Evolutionary conservation across 257 asterid species (phyloP).

Genomic region (Galeopsis tetrahit): DNA sequence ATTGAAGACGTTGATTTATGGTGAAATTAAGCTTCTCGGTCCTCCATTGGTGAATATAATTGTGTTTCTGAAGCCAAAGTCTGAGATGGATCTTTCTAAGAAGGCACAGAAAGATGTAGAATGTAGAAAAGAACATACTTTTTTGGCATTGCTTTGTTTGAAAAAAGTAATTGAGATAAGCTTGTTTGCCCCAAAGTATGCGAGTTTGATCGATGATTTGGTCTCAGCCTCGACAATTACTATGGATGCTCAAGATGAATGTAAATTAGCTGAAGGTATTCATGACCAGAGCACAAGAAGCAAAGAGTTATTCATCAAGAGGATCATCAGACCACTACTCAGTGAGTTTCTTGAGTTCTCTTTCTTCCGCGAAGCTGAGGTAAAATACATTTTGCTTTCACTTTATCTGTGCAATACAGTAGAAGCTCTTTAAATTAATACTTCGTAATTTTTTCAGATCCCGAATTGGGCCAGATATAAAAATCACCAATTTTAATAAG

Average conservation of each 20-base stretch:
- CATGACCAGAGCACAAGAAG: slow-evolving; percentile 53
- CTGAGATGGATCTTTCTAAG: slow-evolving; percentile 46
- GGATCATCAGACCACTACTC: slow-evolving; percentile 57
- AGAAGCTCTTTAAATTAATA: too few species aligned
- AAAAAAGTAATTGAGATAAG: slow-evolving; percentile 59
- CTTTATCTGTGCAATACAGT: not conserved
- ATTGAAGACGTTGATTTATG: slow-evolving; percentile 57
- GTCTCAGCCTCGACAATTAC: slow-evolving; percentile 43
- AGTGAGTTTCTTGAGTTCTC: slow-evolving; percentile 53
- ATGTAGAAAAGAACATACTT: slow-evolving; percentile 59
- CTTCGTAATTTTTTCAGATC: too few species aligned
- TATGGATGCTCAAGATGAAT: slow-evolving; percentile 40
- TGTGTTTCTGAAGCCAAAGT: slow-evolving; percentile 51
- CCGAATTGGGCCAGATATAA: too few species aligned
- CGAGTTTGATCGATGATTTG: slow-evolving; percentile 57
- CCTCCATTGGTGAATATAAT: slow-evolving; percentile 67
- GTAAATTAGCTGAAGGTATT: slow-evolving; percentile 50
- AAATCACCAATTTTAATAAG: too few species aligned
- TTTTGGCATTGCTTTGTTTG: slow-evolving; percentile 67
- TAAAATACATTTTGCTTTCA: slow-evolving; percentile 38
- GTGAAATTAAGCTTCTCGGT: slow-evolving; percentile 73
- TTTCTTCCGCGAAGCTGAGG: slow-evolving; percentile 83
- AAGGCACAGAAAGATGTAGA: slow-evolving; percentile 62
- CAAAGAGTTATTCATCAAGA: slow-evolving; percentile 62
- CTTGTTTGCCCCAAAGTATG: slow-evolving; percentile 51